A percentile compares a stretch with the other conserved stretches of the same genome.
These are phyloP conservation scores for Microsporum audouinii DNA, from an alignment of 2,329 filamentous ascomycete genomes.

Conservation along the genomic window DNA sequence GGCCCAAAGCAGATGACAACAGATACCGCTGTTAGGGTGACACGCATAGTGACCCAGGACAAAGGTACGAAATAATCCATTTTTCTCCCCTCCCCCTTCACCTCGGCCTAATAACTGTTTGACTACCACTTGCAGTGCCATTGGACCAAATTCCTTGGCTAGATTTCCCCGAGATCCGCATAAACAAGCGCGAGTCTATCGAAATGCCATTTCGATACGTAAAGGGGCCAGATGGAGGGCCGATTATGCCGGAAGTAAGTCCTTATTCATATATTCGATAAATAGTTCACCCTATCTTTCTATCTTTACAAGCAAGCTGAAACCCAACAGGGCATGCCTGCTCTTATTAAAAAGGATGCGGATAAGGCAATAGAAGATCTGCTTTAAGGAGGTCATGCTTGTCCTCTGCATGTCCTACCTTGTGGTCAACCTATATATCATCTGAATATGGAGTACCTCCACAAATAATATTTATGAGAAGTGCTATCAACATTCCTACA, in stretches of 20 bases:
- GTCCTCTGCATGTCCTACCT: too few species aligned
- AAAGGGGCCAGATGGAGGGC: constrained; percentile 57
- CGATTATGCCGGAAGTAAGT: constrained; percentile 80
- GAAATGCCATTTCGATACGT: constrained; percentile 99
- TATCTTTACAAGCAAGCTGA: too few species aligned
- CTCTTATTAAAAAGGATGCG: constrained; percentile 83
- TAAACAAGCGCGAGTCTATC: constrained; percentile 85
- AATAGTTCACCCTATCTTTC: too few species aligned
- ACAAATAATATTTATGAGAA: too few species aligned
- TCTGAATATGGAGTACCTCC: neutral
- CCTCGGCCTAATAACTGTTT: neutral
- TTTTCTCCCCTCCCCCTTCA: constrained; percentile 4
- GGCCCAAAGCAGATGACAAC: constrained; percentile 97
- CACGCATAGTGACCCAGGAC: constrained; percentile 74
- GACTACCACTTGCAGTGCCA: constrained; percentile 45
- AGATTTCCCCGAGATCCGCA: constrained; percentile 78
- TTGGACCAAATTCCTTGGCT: constrained; percentile 70
- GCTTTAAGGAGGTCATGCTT: constrained; percentile 40
- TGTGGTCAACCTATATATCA: neutral
- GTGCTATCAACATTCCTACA: too few species aligned
- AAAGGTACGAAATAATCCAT: constrained; percentile 47
- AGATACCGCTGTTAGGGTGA: constrained; percentile 90
- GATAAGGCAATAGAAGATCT: constrained; percentile 85
- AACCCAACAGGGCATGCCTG: constrained; percentile 67
- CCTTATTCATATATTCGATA: too few species aligned